Base-by-base conservation (phyloP, 345 rosid genomes). In the Kandelia obovata region DNA sequence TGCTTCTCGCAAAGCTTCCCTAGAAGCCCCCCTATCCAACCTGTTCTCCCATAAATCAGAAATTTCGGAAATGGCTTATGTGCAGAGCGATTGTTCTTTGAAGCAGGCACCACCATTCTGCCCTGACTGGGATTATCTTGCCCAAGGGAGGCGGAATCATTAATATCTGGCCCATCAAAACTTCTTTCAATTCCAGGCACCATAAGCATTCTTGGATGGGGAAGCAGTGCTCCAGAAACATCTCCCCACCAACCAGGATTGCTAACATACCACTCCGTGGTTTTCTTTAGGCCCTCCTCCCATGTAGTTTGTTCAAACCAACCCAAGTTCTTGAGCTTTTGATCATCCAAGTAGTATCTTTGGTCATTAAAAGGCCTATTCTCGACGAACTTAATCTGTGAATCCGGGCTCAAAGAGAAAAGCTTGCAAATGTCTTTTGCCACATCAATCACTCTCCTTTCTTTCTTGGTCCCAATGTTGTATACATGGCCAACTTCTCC, bases 161-260 rank as follows among this genome's bases (percentile, higher is more conserved):
- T 56, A 8, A 25, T 27, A 56, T 56, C 59, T 4, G 59, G 6
- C 17, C 59, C 31, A 3, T 56, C 59, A 25, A 56, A 56, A 10
- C 25, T 56, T 25, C 59, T 56, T 56, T 56, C 59, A 56, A 56
- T 27, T 15, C 73, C 73, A 52, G 73, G 66, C 73, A 70, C 53
- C 73, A 70, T 70, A n/a, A 70, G 66, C 73, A 70, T 70, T 51
- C 73, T 70, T 15, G 73, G 73, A 37, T 70, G 73, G 16, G 73
- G 73, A 7, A 70, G 60, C 31, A 70, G 47, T 16, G 73, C 73
- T 31, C 73, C 73, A 0, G 73, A 37, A 26, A 70, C 59, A 16
- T 56, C 59, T 27, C 59, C 59, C 59, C 59, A 56, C 59, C 59
- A 56, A 56, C 11, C 59, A 49, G 66, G 73, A 61, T 70, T 70